Conservation (phyloP, 495 filamentous ascomycete species). For the Aspergillus olivimuriae region DNA sequence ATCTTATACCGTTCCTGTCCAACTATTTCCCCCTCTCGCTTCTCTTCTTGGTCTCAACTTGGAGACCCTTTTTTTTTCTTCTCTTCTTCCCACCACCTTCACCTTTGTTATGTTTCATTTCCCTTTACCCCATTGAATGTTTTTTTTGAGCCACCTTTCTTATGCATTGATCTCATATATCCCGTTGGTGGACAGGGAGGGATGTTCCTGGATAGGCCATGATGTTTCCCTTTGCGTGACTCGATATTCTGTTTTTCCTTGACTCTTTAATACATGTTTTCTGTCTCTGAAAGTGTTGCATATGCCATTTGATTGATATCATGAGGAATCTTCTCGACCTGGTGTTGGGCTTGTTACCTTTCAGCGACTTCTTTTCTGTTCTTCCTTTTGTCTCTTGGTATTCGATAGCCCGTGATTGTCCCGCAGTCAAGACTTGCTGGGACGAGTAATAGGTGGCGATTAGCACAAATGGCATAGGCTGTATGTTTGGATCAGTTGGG, state of each 20-base stretch:
- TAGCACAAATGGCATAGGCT: constrained; percentile 9
- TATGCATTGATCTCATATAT: constrained; percentile 32
- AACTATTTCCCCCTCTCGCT: not conserved
- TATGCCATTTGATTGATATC: constrained; percentile 25
- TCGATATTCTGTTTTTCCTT: constrained; percentile 17
- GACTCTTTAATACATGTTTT: constrained; percentile 19
- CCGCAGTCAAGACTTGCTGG: constrained; percentile 4
- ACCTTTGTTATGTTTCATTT: constrained; percentile 11
- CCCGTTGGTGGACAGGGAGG: constrained; percentile 24
- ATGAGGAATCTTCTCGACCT: constrained; percentile 11
- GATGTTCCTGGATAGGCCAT: constrained; percentile 33
- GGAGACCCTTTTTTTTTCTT: constrained; percentile 20
- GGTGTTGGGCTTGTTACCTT: constrained; percentile 21
- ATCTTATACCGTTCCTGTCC: not conserved
- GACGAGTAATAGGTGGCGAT: constrained; percentile 1
- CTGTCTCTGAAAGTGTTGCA: constrained; percentile 18
- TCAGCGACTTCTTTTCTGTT: constrained; percentile 21
- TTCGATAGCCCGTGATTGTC: not conserved
- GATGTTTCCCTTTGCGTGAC: constrained; percentile 19
- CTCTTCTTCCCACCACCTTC: constrained; percentile 14
- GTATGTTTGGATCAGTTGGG: constrained; percentile 2
- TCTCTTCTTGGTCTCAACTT: not conserved
- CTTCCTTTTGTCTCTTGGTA: not conserved
- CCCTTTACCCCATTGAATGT: constrained; percentile 13
- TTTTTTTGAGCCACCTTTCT: constrained; percentile 23